Evolutionary conservation across 2,329 filamentous ascomycete species (phyloP).

Genomic region (Trichoderma citrinoviride): DNA sequence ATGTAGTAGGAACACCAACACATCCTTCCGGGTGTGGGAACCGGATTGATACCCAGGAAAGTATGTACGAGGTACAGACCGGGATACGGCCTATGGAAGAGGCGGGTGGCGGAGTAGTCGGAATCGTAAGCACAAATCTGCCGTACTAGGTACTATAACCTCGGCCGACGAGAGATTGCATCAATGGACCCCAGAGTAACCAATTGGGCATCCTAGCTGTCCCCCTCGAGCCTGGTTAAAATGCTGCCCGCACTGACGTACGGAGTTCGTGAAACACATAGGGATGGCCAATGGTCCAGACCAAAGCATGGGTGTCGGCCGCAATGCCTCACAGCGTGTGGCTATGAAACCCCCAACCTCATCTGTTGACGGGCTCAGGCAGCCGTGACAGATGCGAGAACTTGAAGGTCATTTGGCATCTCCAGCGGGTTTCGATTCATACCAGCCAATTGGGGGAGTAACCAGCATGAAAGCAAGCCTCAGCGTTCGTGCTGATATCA

Average conservation of each 20-base stretch:
- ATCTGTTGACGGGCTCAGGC: neutral
- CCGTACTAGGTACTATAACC: neutral
- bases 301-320: neutral
- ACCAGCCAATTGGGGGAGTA: neutral
- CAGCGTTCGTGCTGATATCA: neutral
- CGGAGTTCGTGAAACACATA: neutral
- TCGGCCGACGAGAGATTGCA: neutral
- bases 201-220: neutral
- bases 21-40: neutral
- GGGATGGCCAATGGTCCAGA: neutral
- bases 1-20: too few species aligned
- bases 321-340: neutral
- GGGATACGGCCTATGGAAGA: neutral
- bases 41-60: neutral
- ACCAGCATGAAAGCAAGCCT: too few species aligned
- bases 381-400: neutral
- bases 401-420: neutral
- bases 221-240: neutral
- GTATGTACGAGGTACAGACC: too few species aligned
- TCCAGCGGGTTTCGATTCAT: neutral
- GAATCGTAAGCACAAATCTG: neutral
- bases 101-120: neutral
- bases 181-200: neutral
- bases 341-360: neutral
- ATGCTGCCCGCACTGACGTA: neutral